Evolutionary conservation across 139 green algal genomes (phyloP).

Genomic region (Protoeuglena noctilucae): DNA sequence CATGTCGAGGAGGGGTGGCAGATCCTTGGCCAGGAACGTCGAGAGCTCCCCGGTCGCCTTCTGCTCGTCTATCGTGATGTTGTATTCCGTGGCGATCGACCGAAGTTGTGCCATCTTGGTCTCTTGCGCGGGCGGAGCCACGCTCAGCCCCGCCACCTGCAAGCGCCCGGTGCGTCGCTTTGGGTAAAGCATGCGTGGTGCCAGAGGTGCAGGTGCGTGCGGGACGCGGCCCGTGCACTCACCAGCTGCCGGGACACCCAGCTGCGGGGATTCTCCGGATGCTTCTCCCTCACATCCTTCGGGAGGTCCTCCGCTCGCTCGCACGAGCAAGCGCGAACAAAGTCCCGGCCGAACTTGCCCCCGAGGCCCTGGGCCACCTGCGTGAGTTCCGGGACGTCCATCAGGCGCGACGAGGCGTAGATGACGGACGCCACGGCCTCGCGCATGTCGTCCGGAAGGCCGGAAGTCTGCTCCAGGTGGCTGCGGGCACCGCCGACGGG

Average conservation of each 20-base stretch:
- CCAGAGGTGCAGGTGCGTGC: no score
- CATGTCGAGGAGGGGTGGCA: no score
- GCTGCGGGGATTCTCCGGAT: background rate
- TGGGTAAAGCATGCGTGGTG: no score
- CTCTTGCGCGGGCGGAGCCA: background rate
- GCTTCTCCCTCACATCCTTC: background rate
- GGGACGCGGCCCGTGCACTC: no score
- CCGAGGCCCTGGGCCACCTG: background rate
- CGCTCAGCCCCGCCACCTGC: background rate
- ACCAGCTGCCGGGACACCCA: background rate
- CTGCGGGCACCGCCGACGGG: no score
- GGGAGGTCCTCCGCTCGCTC: background rate
- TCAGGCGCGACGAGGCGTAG: background rate
- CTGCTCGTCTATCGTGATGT: background rate
- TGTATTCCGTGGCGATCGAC: background rate
- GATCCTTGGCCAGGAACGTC: no score
- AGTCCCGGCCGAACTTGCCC: background rate
- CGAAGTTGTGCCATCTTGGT: background rate
- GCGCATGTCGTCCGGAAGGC: background rate
- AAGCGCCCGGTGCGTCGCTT: no score
- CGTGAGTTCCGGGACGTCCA: background rate
- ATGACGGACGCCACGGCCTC: background rate
- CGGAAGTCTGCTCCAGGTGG: background rate
- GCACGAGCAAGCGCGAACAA: background rate
- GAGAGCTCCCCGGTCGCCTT: no score